Evolutionary conservation across 2,329 filamentous ascomycete genomes (phyloP), one percentile per base, ranked within the genome.

Genomic region (Plectosphaerella sp.): DNA sequence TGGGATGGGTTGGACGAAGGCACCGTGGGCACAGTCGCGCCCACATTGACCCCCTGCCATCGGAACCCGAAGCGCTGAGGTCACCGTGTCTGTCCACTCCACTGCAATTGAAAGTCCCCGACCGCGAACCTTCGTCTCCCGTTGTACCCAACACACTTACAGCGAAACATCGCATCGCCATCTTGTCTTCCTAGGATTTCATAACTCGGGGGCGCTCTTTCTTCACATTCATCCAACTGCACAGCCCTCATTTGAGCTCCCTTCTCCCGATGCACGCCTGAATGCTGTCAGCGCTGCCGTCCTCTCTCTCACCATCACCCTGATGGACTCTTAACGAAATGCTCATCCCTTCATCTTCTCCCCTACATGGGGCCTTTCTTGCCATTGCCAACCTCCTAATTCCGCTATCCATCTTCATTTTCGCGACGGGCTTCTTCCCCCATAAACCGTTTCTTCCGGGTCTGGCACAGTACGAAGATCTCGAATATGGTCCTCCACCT

Each of bases 371-470:
- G 41, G 22, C 37, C 49, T 65, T 80, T 56, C 80, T 91, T 55
- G 65, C 80, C 49, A 70, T 83, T 57, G 87, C 90, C 62, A 96
- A 97, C 68, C 52, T 91, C 33, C 71, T 96, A 55, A 83, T 96
- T 45, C 88, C 89, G 3, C 64, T 88, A 51, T 86, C 91, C 46
- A 83, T 92, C 57, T 60, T 88, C 50, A 71, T 87, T 58, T 97
- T 97, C 68, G 92, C 89, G 24, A 83, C 84, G 33, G 93, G 94
- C 14, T 99, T 99, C 78, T 99, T 99, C 65, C 94, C 94, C 8
- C 97, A 97, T 72, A 99, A 99, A 65, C 91, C 94, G 3, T 88
- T 96, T 59, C 78, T 99, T 47, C 85, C 92, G 11, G 94, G 94
- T 4, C 74, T 96, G 46, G 92, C 94, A 10, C 74, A 80, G 57